Evolutionary conservation across 2,329 filamentous ascomycete species (phyloP), one percentile per base, ranked within the genome.

Genomic region (Drechslerella coelobrocha): DNA sequence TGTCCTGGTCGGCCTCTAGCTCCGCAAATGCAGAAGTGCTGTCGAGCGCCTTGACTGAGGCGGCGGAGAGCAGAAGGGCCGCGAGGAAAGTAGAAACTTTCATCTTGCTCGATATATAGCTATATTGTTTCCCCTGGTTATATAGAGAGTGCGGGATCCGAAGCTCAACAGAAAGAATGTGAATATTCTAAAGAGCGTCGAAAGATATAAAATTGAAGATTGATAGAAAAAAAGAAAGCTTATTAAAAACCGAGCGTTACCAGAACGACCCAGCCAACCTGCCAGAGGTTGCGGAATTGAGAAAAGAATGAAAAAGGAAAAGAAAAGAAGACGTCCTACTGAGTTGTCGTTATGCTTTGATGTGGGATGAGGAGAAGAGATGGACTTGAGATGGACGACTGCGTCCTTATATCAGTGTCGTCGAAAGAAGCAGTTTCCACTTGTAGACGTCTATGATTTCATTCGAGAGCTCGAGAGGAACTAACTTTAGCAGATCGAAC

Each of bases 51-150:
- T 51, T 14, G 17, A 23, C 56, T 2, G 56, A 61, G 8, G 34
- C 56, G 9, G 55, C 55, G n/a, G 43, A 52, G 34, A 61, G 21
- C 9, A 47, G 45, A 27, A 51, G 47, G 21, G 23, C 21, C 8
- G 31, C 41, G 4, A 61, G 24, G 31, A 61, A 12, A 29, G 56
- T 43, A 8, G 45, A 19, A 45, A 61, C 43, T 31, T 52, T 61
- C 56, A 61, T 61, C 34, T 29, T 31, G 43, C 9, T 26, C 27
- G 5, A 41, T 12, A 34, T 34, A 34, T 12, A 34, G 29, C 6
- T 34, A 12, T 7, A 34, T 7, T n/a, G n/a, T n/a, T n/a, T 34
- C 29, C 6, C 29, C 29, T 34, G 29, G 7, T n/a, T n/a, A n/a
- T n/a, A n/a, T n/a, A n/a, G n/a, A n/a, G n/a, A n/a, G n/a, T n/a